A percentile compares a stretch with the other conserved stretches of the same genome.
Conservation (phyloP, 169 alveolate species). For the Perkinsus olseni region DNA sequence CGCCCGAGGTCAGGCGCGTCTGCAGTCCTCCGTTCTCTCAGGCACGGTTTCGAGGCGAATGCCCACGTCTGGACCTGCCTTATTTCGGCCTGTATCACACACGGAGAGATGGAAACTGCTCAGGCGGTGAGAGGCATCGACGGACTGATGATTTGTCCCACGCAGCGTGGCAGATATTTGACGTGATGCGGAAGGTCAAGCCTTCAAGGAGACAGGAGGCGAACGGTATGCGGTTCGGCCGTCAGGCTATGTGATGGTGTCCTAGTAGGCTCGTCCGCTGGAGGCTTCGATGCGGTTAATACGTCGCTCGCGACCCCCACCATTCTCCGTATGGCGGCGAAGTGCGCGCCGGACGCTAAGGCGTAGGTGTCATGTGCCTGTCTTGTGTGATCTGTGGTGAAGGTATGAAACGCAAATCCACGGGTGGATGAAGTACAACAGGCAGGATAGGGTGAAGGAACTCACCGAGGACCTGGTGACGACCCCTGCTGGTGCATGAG, state of each 20-base stretch:
- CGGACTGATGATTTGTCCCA: too few species aligned
- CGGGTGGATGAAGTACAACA: not conserved
- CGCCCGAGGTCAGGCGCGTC: too few species aligned
- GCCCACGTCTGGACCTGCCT: slow-evolving; percentile 60
- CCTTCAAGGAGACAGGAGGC: not conserved
- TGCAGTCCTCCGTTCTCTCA: not conserved
- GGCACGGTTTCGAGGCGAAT: slow-evolving; percentile 26
- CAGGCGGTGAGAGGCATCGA: too few species aligned
- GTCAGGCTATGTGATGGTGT: not conserved
- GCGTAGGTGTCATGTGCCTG: not conserved
- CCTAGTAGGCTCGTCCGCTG: not conserved
- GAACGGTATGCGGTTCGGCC: not conserved
- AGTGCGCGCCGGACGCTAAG: not conserved
- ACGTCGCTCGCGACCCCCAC: not conserved
- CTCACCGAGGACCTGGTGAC: not conserved
- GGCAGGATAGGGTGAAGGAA: not conserved
- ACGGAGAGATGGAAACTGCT: slow-evolving; percentile 38
- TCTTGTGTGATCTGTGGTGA: not conserved
- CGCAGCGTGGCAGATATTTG: not conserved
- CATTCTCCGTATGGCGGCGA: not conserved
- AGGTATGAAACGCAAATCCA: not conserved
- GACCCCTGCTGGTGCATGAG: not conserved
- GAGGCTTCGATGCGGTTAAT: not conserved
- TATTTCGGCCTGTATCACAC: slow-evolving; percentile 55
- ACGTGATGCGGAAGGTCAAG: not conserved